These are phyloP conservation scores for Pholiota microspora DNA, from an alignment of 768 basidiomycete genomes.

Conservation along the genomic window DNA sequence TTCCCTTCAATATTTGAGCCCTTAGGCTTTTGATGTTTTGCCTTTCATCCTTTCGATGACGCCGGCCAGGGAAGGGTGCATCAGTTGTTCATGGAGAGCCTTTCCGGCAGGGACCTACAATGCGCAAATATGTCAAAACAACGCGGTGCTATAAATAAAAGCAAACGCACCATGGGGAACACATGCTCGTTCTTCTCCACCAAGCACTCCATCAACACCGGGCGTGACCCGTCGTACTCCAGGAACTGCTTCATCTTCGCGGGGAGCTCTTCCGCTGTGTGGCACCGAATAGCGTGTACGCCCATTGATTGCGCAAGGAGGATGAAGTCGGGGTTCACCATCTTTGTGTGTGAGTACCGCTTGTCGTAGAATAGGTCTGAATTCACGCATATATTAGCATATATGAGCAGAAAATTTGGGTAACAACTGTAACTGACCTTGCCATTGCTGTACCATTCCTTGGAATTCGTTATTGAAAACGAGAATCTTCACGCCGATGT, in stretches of 20 bases:
- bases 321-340: slow-evolving; percentile 96
- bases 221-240: slow-evolving; percentile 85
- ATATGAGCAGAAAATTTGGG: slow-evolving; percentile 2
- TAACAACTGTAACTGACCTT: slow-evolving; percentile 55
- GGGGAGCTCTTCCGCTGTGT: slow-evolving; percentile 70
- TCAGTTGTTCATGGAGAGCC: slow-evolving; percentile 87
- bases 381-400: slow-evolving; percentile 7
- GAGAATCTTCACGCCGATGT: slow-evolving; percentile 94
- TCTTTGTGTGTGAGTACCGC: slow-evolving; percentile 94
- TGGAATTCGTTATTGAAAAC: slow-evolving; percentile 97
- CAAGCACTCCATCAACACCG: slow-evolving; percentile 87
- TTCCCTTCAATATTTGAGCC: neutral
- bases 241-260: slow-evolving; percentile 99
- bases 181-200: slow-evolving; percentile 86
- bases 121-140: slow-evolving; percentile 9
- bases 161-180: slow-evolving; percentile 73
- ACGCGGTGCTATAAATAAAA: neutral
- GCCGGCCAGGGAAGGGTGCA: slow-evolving; percentile 56
- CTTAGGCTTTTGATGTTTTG: neutral
- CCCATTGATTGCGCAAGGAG: slow-evolving; percentile 88
- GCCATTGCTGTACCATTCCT: slow-evolving; percentile 99
- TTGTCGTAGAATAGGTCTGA: slow-evolving; percentile 92
- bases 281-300: slow-evolving; percentile 85
- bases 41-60: slow-evolving; percentile 16
- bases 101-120: slow-evolving; percentile 85